phyloP scores from a whole-genome alignment of 305 asterid genomes.

The Nicotiana rustica region DNA sequence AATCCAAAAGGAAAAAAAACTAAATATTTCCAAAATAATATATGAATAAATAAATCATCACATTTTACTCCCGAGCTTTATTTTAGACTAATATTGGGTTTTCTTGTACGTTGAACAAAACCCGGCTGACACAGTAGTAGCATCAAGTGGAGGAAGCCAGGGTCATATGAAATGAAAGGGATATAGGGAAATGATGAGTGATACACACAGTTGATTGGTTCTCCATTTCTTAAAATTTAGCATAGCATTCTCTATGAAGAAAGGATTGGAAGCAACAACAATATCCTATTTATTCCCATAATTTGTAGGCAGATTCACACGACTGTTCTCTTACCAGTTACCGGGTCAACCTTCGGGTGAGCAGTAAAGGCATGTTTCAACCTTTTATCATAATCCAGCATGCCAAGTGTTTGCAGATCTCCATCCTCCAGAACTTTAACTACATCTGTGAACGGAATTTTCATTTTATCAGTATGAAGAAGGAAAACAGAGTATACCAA shows the following conservation, averaged over 20 bases:
- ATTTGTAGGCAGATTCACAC: neutral
- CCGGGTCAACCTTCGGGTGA: conserved; percentile 96
- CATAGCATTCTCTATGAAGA: neutral
- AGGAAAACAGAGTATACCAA: neutral
- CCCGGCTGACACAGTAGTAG: neutral
- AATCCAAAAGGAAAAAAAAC: neutral
- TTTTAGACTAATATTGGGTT: neutral
- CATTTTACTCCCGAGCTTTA: neutral
- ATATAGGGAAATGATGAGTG: neutral
- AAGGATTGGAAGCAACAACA: neutral
- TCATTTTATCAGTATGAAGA: conserved; percentile 22
- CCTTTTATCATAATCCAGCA: conserved; percentile 92
- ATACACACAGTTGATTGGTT: conserved; percentile 3
- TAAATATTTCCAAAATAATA: neutral
- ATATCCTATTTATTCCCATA: neutral
- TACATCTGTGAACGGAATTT: conserved; percentile 61
- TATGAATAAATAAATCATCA: neutral
- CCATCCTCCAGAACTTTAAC: conserved; percentile 96
- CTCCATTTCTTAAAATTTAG: neutral
- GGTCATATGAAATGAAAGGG: conserved; percentile 12
- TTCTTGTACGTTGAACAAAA: neutral
- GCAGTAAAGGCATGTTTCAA: conserved; percentile 90
- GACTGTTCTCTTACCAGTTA: conserved; percentile 72
- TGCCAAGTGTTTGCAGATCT: conserved; percentile 90
- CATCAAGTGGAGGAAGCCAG: neutral